These are phyloP conservation scores for Cladophialophora bantiana DNA, from an alignment of 2,329 filamentous ascomycete species.

Conservation along the genomic window DNA sequence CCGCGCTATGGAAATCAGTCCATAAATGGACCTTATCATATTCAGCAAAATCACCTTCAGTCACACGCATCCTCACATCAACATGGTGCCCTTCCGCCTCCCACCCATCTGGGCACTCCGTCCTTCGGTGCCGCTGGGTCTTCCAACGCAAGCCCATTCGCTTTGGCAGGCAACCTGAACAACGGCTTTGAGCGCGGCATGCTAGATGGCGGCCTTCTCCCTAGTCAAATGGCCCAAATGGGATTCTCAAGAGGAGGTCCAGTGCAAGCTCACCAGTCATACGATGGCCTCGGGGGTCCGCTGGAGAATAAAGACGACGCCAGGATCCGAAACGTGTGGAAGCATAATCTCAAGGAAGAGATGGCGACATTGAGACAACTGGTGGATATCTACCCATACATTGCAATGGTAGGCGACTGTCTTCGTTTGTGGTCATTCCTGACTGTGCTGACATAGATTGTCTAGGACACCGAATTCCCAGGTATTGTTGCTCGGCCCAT, in stretches of 20 bases:
- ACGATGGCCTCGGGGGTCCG: constrained; percentile 36
- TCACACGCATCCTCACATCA: constrained; percentile 53
- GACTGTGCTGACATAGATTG: constrained; percentile 34
- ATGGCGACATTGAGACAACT: constrained; percentile 83
- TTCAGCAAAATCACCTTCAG: constrained; percentile 59
- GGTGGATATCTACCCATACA: constrained; percentile 90
- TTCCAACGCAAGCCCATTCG: constrained; percentile 39
- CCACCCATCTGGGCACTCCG: constrained; percentile 69
- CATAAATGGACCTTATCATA: constrained; percentile 66
- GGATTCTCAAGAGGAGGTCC: constrained; percentile 79
- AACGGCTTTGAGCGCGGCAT: constrained; percentile 59
- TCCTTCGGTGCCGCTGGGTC: constrained; percentile 66
- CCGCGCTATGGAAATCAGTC: constrained; percentile 66
- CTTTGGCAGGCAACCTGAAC: constrained; percentile 56
- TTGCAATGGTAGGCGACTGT: constrained; percentile 79
- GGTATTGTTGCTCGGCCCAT: constrained; percentile 95
- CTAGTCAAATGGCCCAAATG: constrained; percentile 85
- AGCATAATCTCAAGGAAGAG: constrained; percentile 87
- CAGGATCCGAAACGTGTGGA: constrained; percentile 96
- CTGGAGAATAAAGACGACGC: constrained; percentile 63
- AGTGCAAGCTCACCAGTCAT: constrained; percentile 65
- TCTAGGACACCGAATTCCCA: constrained; percentile 95
- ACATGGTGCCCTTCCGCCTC: constrained; percentile 59
- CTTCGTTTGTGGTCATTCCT: background rate
- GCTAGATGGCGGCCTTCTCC: constrained; percentile 66